Base-by-base conservation (phyloP, 192 early-diverging fungal species). In the Coemansia sp. region DNA sequence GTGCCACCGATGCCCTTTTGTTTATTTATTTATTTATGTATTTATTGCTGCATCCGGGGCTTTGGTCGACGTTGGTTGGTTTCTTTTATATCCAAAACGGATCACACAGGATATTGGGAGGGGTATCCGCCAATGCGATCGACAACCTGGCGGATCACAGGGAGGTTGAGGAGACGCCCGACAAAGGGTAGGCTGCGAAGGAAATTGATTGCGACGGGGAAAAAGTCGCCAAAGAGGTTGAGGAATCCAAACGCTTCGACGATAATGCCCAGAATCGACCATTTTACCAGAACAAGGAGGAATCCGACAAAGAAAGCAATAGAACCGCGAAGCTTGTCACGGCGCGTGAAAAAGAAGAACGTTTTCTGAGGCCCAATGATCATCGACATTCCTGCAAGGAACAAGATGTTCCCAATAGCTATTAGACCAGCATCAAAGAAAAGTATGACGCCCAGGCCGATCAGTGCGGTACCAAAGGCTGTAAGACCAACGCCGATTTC, bases 151-250 rank as follows among this genome's bases (percentile, higher is more conserved):
- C 92, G 84, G 58, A 98, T 87, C 18, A 85, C 89, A 18, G 96
- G 96, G 39, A 91, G 84, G 65, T 86, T 93, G 57, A 99, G 72
- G 23, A 97, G 64, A 10, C 87, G 89, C 29, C 96, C 96, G 70
- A 99, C 94, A 29, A 97, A 52, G 3, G 96, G 96, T 56, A 99
- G 60, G 64, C 87, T 85, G 71, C 95, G 86, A 67, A 97, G 82
- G 63, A 97, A 96, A 34, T 88, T 84, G 57, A 99, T 73, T 23
- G 93, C 89, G 37, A 95, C 92, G 1, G 95, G 95, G 84, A 99
- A 96, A 71, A 99, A 99, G 84, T 99, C 96, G 49, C 96, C 96
- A 89, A 99, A 99, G 49, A 99, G 77, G 72, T 99, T 99, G 59
- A 99, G 85, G 72, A 99, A 97, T 8, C 96, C 96, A 86, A 97